Conservation (phyloP, 2,329 filamentous ascomycete species). For the Colletotrichum filicis region DNA sequence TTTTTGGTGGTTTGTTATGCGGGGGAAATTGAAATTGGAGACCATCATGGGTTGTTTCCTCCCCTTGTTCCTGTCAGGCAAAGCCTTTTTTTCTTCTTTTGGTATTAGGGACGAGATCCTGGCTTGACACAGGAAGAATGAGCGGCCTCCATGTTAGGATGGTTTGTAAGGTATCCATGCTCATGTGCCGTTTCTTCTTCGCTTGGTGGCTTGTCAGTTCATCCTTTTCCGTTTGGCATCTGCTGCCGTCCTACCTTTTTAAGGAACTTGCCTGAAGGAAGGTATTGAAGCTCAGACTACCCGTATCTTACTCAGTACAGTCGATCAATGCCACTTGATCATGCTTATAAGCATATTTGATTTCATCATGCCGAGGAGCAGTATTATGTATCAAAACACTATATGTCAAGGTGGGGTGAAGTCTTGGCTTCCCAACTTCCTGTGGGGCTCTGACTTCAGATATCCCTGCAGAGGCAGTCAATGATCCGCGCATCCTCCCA, state of each 20-base stretch:
- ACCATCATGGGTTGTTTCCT: constrained; percentile 17
- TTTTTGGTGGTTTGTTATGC: background rate
- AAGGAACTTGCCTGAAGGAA: background rate
- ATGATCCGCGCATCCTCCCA: constrained; percentile 7
- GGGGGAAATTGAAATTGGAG: constrained; percentile 19
- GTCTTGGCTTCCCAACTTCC: background rate
- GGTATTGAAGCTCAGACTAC: background rate
- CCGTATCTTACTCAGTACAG: no score
- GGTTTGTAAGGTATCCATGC: background rate
- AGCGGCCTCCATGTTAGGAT: background rate
- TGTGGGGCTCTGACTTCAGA: background rate
- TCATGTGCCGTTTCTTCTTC: background rate
- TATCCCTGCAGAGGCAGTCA: background rate
- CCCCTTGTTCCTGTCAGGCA: background rate
- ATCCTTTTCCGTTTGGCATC: background rate
- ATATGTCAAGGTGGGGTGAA: background rate
- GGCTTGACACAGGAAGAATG: background rate
- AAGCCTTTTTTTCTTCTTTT: no score
- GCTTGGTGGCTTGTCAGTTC: background rate
- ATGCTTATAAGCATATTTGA: background rate
- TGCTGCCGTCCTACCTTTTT: background rate
- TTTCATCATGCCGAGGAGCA: background rate
- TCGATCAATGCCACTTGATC: background rate
- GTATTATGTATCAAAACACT: background rate
- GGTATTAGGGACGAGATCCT: background rate